Base-by-base conservation (phyloP, 495 filamentous ascomycete genomes). In the Cercophora newfieldiana region DNA sequence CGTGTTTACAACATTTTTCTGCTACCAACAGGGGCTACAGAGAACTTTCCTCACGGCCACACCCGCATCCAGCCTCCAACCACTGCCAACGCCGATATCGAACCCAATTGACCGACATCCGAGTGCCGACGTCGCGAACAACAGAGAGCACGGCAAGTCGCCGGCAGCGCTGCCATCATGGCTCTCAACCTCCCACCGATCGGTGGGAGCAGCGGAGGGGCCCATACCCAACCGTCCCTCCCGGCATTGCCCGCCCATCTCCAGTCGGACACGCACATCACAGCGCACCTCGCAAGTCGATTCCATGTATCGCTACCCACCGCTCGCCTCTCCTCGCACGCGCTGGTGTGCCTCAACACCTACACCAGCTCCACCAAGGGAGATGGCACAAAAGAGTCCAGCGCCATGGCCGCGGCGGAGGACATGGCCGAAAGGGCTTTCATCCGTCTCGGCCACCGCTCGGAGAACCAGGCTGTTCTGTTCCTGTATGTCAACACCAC, bases 231-330 rank as follows among this genome's bases (percentile, higher is more conserved):
- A 75, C 85, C 92, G 37, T 97, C 94, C 31, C 82, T 99, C 49
- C 91, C 93, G 30, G 88, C 92, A 28, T 80, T 99, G 61, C 95
- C 95, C 31, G 83, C 89, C 33, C 95, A 99, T 83, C 84, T 94
- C 30, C 95, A 98, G 80, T 97, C 94, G 61, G 95, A 98, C 78
- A 97, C 94, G 49, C 92, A 97, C 75, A 81, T 98, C 68, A 99
- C 95, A 2, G 92, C 94, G 30, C 95, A 99, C 78, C 85, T 99
- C 26, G 95, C 95, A 60, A 97, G 93, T 77, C 91, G 95, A 33
- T 99, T 96, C 74, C 95, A 99, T 81, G 88, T 94, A 21, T 88
- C 89, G 47, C 77, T 97, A 44, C 94, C 95, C 18, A 94, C 91
- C 0, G 91, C 95, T 62, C 86, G 86, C 63, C 87, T 99, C 47